phyloP scores from a whole-genome alignment of 2,329 filamentous ascomycete species.

The Amesomyces nigricolor region DNA sequence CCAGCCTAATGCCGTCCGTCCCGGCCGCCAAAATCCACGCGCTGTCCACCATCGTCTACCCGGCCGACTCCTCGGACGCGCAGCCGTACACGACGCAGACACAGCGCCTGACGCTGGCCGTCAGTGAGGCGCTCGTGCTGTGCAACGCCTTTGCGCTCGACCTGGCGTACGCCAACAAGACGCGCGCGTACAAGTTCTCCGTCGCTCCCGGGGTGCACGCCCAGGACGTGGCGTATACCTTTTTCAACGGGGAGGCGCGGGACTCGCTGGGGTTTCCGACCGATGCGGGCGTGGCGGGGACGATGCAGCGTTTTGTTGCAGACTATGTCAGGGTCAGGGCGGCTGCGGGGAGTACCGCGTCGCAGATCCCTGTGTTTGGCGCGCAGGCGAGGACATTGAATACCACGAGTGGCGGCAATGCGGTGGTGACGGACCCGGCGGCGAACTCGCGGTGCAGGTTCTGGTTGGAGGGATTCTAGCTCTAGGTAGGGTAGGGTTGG shows the following conservation, averaged over 20 bases:
- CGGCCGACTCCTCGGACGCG: slow-evolving; percentile 7
- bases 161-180: slow-evolving; percentile 5
- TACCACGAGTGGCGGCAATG: not conserved
- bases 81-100: slow-evolving; percentile 9
- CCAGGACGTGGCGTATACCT: slow-evolving; percentile 7
- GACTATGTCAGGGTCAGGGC: slow-evolving; percentile 3
- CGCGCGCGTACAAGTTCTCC: slow-evolving; percentile 8
- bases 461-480: slow-evolving; percentile 25
- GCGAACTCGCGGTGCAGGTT: not conserved
- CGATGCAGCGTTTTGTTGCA: slow-evolving; percentile 7
- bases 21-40: slow-evolving; percentile 6
- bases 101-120: slow-evolving; percentile 1
- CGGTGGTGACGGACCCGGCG: slow-evolving; percentile 2
- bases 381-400: not conserved
- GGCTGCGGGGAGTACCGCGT: slow-evolving; percentile 6
- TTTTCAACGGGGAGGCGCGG: slow-evolving; percentile 5
- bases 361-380: slow-evolving; percentile 7
- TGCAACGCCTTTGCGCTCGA: slow-evolving; percentile 8
- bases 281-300: not conserved
- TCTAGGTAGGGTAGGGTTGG: slow-evolving; percentile 22
- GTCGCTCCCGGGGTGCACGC: slow-evolving; percentile 13
- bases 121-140: slow-evolving; percentile 3
- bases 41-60: slow-evolving; percentile 10
- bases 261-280: slow-evolving; percentile 5
- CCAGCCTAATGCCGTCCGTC: slow-evolving; percentile 8